Conservation (phyloP, 495 filamentous ascomycete species). For the Schizothecium vesticola region DNA sequence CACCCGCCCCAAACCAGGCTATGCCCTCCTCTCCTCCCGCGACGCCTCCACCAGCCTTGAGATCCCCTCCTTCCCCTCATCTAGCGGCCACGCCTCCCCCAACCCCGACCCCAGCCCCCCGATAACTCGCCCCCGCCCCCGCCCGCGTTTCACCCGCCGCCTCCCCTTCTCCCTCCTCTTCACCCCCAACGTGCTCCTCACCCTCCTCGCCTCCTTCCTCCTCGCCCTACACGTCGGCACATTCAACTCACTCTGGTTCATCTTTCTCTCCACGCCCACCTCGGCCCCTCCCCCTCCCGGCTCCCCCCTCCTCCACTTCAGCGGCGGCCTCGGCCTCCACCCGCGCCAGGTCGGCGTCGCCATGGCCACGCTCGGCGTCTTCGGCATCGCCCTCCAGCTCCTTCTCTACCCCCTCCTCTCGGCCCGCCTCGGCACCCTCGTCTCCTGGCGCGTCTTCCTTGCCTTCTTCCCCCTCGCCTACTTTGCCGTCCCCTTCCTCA, state of each 20-base stretch:
- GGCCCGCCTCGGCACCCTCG: conserved; percentile 60
- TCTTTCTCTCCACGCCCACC: conserved; percentile 76
- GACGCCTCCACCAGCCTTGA: conserved; percentile 21
- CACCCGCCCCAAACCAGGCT: not conserved
- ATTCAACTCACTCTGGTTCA: conserved; percentile 79
- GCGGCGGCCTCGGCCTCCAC: conserved; percentile 72
- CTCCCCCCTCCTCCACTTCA: conserved; percentile 65
- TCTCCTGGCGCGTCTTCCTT: conserved; percentile 63
- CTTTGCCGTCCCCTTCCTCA: conserved; percentile 64
- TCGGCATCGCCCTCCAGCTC: conserved; percentile 74
- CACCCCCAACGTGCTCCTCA: conserved; percentile 65
- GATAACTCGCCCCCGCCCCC: conserved; percentile 8
- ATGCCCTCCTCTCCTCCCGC: conserved; percentile 15
- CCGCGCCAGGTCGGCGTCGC: conserved; percentile 71
- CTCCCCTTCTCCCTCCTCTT: conserved; percentile 73
- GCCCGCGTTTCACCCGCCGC: conserved; percentile 32
- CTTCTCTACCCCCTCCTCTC: conserved; percentile 68
- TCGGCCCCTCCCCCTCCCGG: conserved; percentile 36
- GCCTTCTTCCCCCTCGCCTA: conserved; percentile 71
- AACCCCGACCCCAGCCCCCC: too few species aligned
- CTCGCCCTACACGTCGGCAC: conserved; percentile 74
- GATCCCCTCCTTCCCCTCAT: conserved; percentile 14
- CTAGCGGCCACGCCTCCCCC: conserved; percentile 9
- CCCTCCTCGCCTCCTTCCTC: conserved; percentile 62
- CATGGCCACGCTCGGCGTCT: conserved; percentile 69